phyloP scores from a whole-genome alignment of 2,329 filamentous ascomycete genomes.

The Uncinocarpus reesii region DNA sequence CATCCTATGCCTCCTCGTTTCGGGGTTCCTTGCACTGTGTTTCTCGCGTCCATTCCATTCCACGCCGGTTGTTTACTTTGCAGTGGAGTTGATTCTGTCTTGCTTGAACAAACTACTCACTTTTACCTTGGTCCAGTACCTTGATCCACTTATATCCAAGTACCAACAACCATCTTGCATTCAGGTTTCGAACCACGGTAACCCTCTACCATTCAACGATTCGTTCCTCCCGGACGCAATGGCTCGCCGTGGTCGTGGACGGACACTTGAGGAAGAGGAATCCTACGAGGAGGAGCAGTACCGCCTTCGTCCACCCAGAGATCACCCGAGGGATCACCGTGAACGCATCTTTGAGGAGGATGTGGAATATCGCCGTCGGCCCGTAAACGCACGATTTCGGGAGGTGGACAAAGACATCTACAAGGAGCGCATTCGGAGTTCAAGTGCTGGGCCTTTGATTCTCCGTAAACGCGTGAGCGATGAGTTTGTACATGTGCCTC shows the following conservation, averaged over 20 bases:
- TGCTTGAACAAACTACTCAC: background rate
- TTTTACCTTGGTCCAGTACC: background rate
- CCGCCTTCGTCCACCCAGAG: conserved; percentile 15
- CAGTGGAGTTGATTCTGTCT: background rate
- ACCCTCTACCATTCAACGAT: background rate
- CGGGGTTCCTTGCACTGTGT: background rate
- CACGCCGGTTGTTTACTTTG: background rate
- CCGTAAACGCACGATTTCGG: conserved; percentile 37
- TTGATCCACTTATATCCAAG: background rate
- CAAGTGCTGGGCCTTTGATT: conserved; percentile 25
- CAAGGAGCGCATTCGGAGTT: conserved; percentile 27
- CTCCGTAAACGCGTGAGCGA: conserved; percentile 24
- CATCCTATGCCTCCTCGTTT: background rate
- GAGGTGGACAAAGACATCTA: conserved; percentile 30
- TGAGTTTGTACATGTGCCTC: conserved; percentile 15
- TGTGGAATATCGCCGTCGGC: conserved; percentile 21
- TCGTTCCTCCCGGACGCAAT: conserved; percentile 2
- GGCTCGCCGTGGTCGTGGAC: conserved; percentile 4
- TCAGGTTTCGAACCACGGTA: background rate
- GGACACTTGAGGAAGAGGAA: conserved; percentile 26
- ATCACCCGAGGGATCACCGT: conserved; percentile 16
- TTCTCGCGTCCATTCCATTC: background rate
- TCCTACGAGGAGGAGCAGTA: conserved; percentile 23
- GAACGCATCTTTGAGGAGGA: conserved; percentile 25
- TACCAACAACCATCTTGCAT: background rate